A percentile compares a stretch with the other conserved stretches of the same genome.
Evolutionary conservation across 2,329 filamentous ascomycete genomes (phyloP).

Genomic region (Cercospora nicotianae): DNA sequence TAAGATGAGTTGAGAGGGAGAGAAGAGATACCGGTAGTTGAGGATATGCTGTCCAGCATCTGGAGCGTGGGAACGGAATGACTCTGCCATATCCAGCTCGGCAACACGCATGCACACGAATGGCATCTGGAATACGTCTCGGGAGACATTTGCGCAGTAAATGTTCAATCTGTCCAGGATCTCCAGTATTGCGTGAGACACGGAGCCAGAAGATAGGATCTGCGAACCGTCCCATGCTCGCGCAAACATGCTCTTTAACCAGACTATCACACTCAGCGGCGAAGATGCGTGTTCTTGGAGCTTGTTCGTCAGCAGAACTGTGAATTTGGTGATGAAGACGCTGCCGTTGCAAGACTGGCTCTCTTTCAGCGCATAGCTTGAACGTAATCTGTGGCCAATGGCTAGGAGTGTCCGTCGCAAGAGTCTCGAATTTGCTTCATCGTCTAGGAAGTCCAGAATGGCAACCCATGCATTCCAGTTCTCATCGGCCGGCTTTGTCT

Average conservation of each 20-base stretch:
- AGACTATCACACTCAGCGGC: conserved; percentile 13
- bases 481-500: conserved; percentile 21
- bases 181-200: conserved; percentile 19
- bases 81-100: conserved; percentile 12
- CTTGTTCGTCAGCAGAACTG: neutral
- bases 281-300: neutral
- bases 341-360: neutral
- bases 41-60: conserved; percentile 61
- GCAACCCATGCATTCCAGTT: conserved; percentile 22
- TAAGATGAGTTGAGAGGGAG: conserved; percentile 67
- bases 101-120: conserved; percentile 15
- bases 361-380: neutral
- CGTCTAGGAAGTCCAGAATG: conserved; percentile 22
- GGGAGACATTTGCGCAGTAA: neutral
- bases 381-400: neutral
- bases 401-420: conserved; percentile 13
- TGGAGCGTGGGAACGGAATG: conserved; percentile 2
- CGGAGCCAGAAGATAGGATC: conserved; percentile 3
- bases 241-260: conserved; percentile 26
- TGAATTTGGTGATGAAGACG: neutral
- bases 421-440: conserved; percentile 20
- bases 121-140: conserved; percentile 19
- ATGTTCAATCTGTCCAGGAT: conserved; percentile 7
- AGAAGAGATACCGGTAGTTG: conserved; percentile 79
- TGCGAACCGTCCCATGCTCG: conserved; percentile 19